These are phyloP conservation scores for Ochetophila trinervis DNA, from an alignment of 306 rosid species.

Conservation along the genomic window DNA sequence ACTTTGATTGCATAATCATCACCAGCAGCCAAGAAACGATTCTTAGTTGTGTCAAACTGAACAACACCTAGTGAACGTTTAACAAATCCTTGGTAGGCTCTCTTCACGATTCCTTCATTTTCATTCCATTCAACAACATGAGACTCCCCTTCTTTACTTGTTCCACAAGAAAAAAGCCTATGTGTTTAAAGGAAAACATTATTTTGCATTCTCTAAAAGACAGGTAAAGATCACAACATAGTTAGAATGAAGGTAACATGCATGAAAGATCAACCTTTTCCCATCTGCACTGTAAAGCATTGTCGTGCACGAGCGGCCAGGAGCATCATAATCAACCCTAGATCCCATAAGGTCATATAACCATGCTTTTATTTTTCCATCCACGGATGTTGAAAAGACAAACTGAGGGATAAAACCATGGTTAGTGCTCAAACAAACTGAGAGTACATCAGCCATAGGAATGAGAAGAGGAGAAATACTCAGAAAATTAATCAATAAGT, in stretches of 20 bases:
- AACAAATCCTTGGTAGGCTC: constrained; percentile 73
- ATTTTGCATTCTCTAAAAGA: neutral
- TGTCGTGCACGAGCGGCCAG: constrained; percentile 78
- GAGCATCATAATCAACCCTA: constrained; percentile 86
- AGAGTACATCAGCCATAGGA: constrained; percentile 10
- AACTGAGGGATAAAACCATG: constrained; percentile 23
- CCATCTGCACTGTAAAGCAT: constrained; percentile 88
- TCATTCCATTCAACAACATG: constrained; percentile 82
- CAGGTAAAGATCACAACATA: neutral
- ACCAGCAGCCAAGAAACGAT: constrained; percentile 80
- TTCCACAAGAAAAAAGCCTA: constrained; percentile 89
- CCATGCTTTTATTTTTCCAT: constrained; percentile 70
- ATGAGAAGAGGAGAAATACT: constrained; percentile 1
- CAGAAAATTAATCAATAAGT: constrained; percentile 1
- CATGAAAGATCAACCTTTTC: constrained; percentile 51
- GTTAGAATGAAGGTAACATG: constrained; percentile 3
- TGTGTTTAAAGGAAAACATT: constrained; percentile 7
- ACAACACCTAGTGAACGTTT: constrained; percentile 58
- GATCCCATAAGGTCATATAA: constrained; percentile 64
- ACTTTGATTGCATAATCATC: constrained; percentile 74
- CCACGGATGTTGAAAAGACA: constrained; percentile 78
- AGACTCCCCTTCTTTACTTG: constrained; percentile 65
- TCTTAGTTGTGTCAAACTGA: constrained; percentile 68
- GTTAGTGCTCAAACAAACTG: constrained; percentile 16
- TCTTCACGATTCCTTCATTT: constrained; percentile 62